phyloP scores from a whole-genome alignment of 768 basidiomycete genomes.

The Neoboletus brunneissimus region DNA sequence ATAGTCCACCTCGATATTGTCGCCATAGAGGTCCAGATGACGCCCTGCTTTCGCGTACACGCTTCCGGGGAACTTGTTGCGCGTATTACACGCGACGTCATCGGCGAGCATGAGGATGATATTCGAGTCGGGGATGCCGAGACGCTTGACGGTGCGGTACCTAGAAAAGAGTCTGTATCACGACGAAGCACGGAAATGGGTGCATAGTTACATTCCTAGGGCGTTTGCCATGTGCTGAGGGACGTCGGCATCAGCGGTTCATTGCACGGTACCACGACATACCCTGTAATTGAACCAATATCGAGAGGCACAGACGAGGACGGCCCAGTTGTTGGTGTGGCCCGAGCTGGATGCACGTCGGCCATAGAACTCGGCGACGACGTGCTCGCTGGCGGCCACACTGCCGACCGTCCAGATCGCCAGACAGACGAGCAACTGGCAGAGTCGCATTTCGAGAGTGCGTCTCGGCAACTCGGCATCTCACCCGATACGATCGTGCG shows the following conservation, averaged over 20 bases:
- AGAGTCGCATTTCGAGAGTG: slow-evolving; percentile 23
- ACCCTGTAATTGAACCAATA: slow-evolving; percentile 99
- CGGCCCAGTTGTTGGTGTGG: slow-evolving; percentile 99
- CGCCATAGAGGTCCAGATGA: slow-evolving; percentile 87
- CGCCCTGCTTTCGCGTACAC: slow-evolving; percentile 89
- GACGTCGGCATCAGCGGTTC: background rate
- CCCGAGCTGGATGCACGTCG: slow-evolving; percentile 36
- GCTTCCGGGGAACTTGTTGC: slow-evolving; percentile 88
- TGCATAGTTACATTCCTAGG: slow-evolving; percentile 79
- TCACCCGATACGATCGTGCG: slow-evolving; percentile 1
- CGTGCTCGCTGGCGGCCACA: slow-evolving; percentile 33
- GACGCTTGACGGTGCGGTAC: slow-evolving; percentile 97
- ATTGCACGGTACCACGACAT: slow-evolving; percentile 26
- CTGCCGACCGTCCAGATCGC: slow-evolving; percentile 34
- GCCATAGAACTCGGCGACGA: slow-evolving; percentile 47
- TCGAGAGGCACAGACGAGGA: slow-evolving; percentile 88
- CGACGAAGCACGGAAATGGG: background rate
- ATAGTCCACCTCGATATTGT: slow-evolving; percentile 97
- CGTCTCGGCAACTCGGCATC: slow-evolving; percentile 28
- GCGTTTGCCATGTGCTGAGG: slow-evolving; percentile 98
- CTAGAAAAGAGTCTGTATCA: slow-evolving; percentile 37
- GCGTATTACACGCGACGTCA: slow-evolving; percentile 89
- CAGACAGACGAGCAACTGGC: slow-evolving; percentile 35
- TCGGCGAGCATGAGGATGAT: slow-evolving; percentile 99
- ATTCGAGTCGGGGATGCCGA: slow-evolving; percentile 97